Base-by-base conservation (phyloP, 345 rosid species). In the Ceriops decandra region DNA sequence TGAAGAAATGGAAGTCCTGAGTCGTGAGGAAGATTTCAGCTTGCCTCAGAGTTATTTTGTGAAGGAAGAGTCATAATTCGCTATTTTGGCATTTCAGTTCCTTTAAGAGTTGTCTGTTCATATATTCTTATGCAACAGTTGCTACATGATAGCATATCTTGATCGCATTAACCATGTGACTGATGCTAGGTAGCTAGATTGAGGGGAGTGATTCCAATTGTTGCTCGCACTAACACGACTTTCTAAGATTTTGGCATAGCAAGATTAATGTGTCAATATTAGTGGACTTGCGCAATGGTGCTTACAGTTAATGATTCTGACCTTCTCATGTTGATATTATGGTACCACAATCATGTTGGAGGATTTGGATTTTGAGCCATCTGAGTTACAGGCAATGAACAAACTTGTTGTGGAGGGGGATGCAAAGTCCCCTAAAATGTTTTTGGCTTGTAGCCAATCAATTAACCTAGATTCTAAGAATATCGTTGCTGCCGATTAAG, bases 11-110 rank as follows among this genome's bases (percentile, higher is more conserved):
- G 99, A 88, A 73, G 83, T 91, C 63, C 85, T 91, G 67, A 83
- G 81, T 58, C 96, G 88, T 0, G 96, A 91, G 82, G 95, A 95
- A 82, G 99, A 95, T 58, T 95, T 95, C 76, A 64, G 78, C 77
- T 77, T 95, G 87, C 99, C 99, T 0, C 88, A 80, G 67, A 91
- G 87, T 79, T 95, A 79, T 70, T 95, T 91, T 75, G 88, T 71
- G 67, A 95, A 85, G 83, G 96, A 95, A 72, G 97, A 93, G 76
- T 71, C 69, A 60, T 82, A 68, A 73, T 47, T 66, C 22, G 19
- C 27, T 61, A 68, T 60, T 74, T 65, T 35, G 66, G 62, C 31
- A 28, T 17, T 1, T 53, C n/a, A 7, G 54, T 57, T 63, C 35
- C 28, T 32, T 51, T 30, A 42, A 42, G 49, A 42, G 19, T 42